Conservation (phyloP, 2,329 filamentous ascomycete species). For the Cordyceps fumosorosea region DNA sequence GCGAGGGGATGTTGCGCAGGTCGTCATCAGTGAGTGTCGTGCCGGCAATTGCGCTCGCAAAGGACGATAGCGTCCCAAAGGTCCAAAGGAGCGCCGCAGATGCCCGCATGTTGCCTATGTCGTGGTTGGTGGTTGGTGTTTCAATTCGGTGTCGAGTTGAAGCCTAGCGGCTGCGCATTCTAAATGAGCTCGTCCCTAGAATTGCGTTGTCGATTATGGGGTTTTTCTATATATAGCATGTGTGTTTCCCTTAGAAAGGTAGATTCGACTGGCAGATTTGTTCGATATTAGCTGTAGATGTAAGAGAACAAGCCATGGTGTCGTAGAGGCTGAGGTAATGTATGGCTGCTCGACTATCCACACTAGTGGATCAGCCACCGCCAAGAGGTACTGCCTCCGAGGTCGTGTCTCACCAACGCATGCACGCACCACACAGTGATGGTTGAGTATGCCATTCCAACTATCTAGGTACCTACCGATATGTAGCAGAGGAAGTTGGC, state of each 20-base stretch:
- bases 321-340: not conserved
- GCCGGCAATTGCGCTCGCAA: conserved; percentile 31
- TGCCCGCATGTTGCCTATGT: conserved; percentile 3
- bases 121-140: not conserved
- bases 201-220: not conserved
- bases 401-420: too few species aligned
- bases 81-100: conserved; percentile 6
- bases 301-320: not conserved
- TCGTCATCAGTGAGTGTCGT: conserved; percentile 65
- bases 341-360: not conserved
- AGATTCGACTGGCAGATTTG: not conserved
- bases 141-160: not conserved
- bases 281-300: not conserved
- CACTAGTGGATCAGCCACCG: not conserved
- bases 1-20: conserved; percentile 64
- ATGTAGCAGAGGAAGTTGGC: not conserved
- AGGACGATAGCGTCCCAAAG: conserved; percentile 10
- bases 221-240: not conserved
- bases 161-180: conserved; percentile 1
- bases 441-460: too few species aligned
- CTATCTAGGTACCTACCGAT: too few species aligned
- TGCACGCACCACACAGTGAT: too few species aligned
- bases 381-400: not conserved
- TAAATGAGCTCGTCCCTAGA: not conserved
- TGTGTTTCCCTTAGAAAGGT: not conserved